Percentiles rank a stretch among this genome's conserved stretches.
phyloP scores from a whole-genome alignment of 202 grass and related monocot species.

The Miscanthus sacchariflorus region DNA sequence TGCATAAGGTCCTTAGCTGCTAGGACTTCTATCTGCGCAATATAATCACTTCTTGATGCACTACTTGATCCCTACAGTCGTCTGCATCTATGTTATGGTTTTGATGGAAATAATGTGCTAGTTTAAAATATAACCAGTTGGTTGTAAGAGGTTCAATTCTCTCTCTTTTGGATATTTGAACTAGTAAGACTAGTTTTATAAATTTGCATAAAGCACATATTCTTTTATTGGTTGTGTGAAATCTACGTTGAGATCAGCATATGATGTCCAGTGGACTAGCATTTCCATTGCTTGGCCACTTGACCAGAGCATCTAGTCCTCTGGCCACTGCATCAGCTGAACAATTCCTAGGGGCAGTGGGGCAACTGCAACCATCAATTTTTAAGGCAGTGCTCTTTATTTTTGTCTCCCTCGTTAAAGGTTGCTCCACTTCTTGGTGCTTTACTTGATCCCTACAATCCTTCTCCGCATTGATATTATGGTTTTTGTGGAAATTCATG shows the following conservation, averaged over 20 bases:
- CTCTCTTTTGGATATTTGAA: constrained; percentile 9
- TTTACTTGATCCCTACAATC: not conserved
- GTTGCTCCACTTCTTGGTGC: not conserved
- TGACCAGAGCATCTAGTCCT: not conserved
- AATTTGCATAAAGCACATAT: not conserved
- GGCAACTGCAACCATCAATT: not conserved
- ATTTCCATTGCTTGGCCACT: not conserved
- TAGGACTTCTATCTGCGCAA: not conserved
- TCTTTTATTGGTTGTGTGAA: not conserved
- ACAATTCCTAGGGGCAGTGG: not conserved
- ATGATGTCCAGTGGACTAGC: not conserved
- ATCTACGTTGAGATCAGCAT: not conserved
- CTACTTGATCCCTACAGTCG: not conserved
- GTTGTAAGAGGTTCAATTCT: not conserved
- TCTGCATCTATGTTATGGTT: not conserved
- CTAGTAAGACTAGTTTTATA: not conserved
- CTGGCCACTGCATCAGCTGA: not conserved
- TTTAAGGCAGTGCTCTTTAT: not conserved
- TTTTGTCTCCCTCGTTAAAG: not conserved
- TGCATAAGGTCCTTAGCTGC: no score
- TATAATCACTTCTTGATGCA: constrained; percentile 19
- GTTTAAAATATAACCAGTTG: not conserved
- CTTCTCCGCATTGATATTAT: not conserved
- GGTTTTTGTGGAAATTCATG: not conserved
- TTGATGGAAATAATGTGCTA: not conserved